These are phyloP conservation scores for Orbilia javanica DNA, from an alignment of 2,329 filamentous ascomycete genomes.

Conservation along the genomic window DNA sequence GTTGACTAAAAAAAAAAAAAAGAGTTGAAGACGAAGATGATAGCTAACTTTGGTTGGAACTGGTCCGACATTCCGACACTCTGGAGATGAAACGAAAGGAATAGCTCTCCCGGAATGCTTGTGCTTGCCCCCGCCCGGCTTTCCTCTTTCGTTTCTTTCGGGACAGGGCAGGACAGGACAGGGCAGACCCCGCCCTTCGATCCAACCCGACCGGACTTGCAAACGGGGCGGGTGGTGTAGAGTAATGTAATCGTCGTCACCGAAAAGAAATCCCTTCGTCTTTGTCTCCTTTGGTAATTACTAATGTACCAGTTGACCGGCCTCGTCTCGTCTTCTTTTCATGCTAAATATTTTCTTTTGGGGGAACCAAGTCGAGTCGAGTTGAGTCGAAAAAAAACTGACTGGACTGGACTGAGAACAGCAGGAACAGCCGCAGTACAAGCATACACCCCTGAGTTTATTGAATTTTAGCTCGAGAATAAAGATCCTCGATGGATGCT, in stretches of 20 bases:
- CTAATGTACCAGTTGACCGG: no score
- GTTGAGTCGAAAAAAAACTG: constrained; percentile 2
- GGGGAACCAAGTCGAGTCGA: background rate
- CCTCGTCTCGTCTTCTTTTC: constrained; percentile 1
- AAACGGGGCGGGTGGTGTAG: background rate
- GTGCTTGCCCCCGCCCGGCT: background rate
- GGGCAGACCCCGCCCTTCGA: background rate
- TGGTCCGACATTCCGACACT: constrained; percentile 28
- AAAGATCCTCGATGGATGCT: background rate
- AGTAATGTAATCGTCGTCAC: background rate
- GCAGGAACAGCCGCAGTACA: constrained; percentile 9
- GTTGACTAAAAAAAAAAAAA: no score
- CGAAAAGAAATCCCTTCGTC: no score
- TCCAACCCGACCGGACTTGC: background rate
- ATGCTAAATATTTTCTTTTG: background rate
- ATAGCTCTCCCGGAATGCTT: background rate
- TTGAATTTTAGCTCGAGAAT: background rate
- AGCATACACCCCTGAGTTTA: background rate
- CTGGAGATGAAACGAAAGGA: constrained; percentile 36
- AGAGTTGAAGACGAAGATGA: no score
- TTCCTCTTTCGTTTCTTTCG: no score
- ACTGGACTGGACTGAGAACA: no score
- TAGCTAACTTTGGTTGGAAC: background rate
- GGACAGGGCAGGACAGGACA: no score
- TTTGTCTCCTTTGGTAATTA: no score